A percentile compares a stretch with the other conserved stretches of the same genome.
phyloP scores from a whole-genome alignment of 352 stramenopile genomes.

The Phytophthora europaea region DNA sequence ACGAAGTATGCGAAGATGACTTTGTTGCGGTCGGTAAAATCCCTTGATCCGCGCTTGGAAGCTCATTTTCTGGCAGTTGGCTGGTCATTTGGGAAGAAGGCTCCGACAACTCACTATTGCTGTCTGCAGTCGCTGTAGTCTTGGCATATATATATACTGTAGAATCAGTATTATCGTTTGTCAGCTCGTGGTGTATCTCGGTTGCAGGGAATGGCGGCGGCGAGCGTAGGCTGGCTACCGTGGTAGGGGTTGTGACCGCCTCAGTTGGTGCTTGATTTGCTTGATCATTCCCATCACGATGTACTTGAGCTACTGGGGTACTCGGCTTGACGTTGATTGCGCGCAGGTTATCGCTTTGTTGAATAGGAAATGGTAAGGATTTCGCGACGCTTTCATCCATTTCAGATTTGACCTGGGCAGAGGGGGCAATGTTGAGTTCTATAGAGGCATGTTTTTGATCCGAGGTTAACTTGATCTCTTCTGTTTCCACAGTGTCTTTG shows the following conservation, averaged over 20 bases:
- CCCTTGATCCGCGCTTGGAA: neutral
- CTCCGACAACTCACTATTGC: neutral
- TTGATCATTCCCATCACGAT: neutral
- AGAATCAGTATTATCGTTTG: neutral
- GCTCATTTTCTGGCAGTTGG: neutral
- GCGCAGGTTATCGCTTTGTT: neutral
- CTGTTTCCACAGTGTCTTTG: neutral
- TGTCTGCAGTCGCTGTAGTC: neutral
- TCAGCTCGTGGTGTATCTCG: neutral
- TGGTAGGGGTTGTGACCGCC: neutral
- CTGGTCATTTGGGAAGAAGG: neutral
- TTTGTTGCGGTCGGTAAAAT: neutral
- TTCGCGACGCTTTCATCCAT: neutral
- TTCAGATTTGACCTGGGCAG: neutral
- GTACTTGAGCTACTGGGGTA: neutral
- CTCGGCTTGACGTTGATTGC: neutral
- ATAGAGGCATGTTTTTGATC: neutral
- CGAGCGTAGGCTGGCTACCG: neutral
- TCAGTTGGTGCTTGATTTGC: neutral
- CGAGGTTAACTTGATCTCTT: neutral
- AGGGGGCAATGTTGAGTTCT: neutral
- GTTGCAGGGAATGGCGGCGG: neutral
- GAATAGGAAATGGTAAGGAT: neutral
- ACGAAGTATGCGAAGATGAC: neutral
- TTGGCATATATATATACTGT: neutral